A percentile compares a stretch with the other conserved stretches of the same genome.
phyloP scores from a whole-genome alignment of 2,329 filamentous ascomycete genomes.

The Exophiala aquamarina region DNA sequence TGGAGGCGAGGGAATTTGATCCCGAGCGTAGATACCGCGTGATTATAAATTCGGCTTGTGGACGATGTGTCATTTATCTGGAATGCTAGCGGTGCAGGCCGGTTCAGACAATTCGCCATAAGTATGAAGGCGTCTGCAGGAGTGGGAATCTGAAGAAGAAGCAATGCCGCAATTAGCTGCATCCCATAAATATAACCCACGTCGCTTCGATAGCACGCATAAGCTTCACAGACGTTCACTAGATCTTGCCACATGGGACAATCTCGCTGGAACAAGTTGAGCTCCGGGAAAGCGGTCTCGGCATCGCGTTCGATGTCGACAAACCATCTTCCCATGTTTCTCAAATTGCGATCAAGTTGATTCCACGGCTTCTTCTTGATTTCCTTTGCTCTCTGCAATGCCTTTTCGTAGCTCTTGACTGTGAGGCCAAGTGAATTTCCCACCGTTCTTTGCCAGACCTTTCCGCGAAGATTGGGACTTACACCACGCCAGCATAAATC shows the following conservation, averaged over 20 bases:
- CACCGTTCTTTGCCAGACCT: constrained; percentile 60
- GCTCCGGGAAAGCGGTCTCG: constrained; percentile 55
- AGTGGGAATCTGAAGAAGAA: constrained; percentile 56
- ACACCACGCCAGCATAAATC: constrained; percentile 67
- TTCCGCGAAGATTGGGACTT: constrained; percentile 54
- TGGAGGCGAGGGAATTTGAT: constrained; percentile 59
- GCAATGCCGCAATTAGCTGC: constrained; percentile 59
- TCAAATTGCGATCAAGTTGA: constrained; percentile 42
- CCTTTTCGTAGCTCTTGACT: constrained; percentile 56
- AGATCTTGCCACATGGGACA: constrained; percentile 57
- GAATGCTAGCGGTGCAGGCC: constrained; percentile 61
- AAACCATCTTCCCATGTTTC: constrained; percentile 52
- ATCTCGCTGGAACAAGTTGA: constrained; percentile 57
- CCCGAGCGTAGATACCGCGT: constrained; percentile 56
- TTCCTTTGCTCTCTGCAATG: constrained; percentile 55
- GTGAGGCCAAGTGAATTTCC: constrained; percentile 62
- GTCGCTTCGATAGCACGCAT: constrained; percentile 63
- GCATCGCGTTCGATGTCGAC: constrained; percentile 55
- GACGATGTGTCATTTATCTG: constrained; percentile 57
- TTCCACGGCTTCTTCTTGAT: constrained; percentile 41
- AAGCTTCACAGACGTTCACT: constrained; percentile 60
- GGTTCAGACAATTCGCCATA: constrained; percentile 62
- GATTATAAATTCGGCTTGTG: constrained; percentile 55
- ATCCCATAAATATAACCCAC: constrained; percentile 61
- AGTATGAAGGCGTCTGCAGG: constrained; percentile 57